These are phyloP conservation scores for Termitomyces sp. DNA, from an alignment of 768 basidiomycete genomes.

Conservation along the genomic window DNA sequence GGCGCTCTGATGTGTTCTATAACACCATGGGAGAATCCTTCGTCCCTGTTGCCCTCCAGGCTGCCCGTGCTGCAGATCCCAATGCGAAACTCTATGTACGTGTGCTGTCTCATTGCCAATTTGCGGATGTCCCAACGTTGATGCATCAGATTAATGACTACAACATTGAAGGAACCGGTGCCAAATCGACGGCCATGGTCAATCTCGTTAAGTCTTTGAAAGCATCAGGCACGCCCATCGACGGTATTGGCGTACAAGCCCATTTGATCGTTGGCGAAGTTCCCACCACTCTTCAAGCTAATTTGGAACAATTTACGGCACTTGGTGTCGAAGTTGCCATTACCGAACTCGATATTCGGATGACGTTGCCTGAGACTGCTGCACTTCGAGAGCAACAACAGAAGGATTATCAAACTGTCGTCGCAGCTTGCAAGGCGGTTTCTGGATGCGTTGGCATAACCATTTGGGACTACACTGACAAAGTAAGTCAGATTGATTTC, in stretches of 20 bases:
- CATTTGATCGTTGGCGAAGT: slow-evolving; percentile 59
- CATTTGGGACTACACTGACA: slow-evolving; percentile 42
- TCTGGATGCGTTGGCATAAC: slow-evolving; percentile 38
- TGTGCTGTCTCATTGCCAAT: slow-evolving; percentile 15
- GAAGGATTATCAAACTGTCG: slow-evolving; percentile 51
- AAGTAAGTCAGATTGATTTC: slow-evolving; percentile 14
- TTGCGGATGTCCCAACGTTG: not conserved
- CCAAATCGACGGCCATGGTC: slow-evolving; percentile 52
- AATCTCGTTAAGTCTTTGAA: slow-evolving; percentile 47
- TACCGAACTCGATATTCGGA: slow-evolving; percentile 65
- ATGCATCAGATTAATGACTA: slow-evolving; percentile 30
- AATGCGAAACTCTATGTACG: slow-evolving; percentile 52
- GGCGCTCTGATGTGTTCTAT: slow-evolving; percentile 49
- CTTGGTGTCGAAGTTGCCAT: slow-evolving; percentile 65
- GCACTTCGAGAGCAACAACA: slow-evolving; percentile 49
- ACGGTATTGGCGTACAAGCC: slow-evolving; percentile 57
- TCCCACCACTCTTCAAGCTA: slow-evolving; percentile 40
- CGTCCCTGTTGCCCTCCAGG: slow-evolving; percentile 46
- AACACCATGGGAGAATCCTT: slow-evolving; percentile 41
- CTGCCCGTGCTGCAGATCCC: slow-evolving; percentile 51
- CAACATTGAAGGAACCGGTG: slow-evolving; percentile 38
- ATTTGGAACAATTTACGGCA: slow-evolving; percentile 48
- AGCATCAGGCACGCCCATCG: slow-evolving; percentile 44
- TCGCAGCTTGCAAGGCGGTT: slow-evolving; percentile 45
- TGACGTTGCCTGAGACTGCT: slow-evolving; percentile 46